Conservation (phyloP, 768 basidiomycete species). For the Trametes cingulata region DNA sequence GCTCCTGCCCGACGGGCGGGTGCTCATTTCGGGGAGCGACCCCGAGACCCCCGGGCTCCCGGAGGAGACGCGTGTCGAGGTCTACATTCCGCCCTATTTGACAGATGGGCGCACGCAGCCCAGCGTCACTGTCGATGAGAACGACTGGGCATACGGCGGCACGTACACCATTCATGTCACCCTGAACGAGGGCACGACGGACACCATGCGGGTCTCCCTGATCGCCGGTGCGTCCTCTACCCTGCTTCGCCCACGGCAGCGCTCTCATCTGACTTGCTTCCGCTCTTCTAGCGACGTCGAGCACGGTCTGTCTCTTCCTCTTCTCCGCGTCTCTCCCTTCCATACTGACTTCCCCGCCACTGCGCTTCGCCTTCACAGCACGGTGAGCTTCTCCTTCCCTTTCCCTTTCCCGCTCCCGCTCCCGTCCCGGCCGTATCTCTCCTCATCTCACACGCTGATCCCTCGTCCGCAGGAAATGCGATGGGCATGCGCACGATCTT, state of each 20-base stretch:
- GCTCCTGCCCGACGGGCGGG: constrained; percentile 72
- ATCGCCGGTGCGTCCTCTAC: constrained; percentile 51
- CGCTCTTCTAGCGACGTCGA: constrained; percentile 55
- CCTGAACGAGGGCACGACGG: constrained; percentile 42
- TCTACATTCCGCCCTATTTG: constrained; percentile 88
- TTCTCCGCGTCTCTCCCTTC: neutral
- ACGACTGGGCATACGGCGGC: constrained; percentile 64
- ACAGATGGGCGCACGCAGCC: constrained; percentile 63
- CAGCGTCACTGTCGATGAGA: constrained; percentile 52
- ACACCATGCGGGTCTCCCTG: constrained; percentile 60
- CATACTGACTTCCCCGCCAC: neutral
- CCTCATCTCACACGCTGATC: neutral
- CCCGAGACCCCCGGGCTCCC: constrained; percentile 62
- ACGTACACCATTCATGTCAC: constrained; percentile 52
- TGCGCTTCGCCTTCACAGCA: constrained; percentile 1
- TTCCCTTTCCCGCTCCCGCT: neutral
- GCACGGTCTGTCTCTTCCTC: constrained; percentile 44
- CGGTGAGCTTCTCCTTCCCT: constrained; percentile 1
- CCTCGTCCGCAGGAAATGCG: constrained; percentile 41
- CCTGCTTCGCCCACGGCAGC: neutral
- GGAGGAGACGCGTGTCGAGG: constrained; percentile 77
- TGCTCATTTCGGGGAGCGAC: constrained; percentile 77
- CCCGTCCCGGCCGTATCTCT: neutral
- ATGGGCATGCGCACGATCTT: constrained; percentile 76
- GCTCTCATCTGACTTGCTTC: constrained; percentile 12